These are phyloP conservation scores for Solanum bulbocastanum DNA, from an alignment of 257 asterid species.

Conservation along the genomic window DNA sequence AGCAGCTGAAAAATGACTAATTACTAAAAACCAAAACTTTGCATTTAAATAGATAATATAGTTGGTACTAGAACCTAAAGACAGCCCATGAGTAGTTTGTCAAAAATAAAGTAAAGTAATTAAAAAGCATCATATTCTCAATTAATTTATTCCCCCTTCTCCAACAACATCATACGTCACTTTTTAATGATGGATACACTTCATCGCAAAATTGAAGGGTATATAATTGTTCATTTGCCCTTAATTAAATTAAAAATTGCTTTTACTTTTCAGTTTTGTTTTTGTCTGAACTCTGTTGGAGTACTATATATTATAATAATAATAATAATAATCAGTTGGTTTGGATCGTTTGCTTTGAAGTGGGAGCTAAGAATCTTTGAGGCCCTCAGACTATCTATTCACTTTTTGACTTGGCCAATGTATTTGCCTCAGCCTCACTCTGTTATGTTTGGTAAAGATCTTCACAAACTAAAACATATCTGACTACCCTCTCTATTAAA, in stretches of 20 bases:
- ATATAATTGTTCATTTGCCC: neutral
- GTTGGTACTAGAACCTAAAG: conserved; percentile 1
- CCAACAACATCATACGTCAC: too few relatives aligned
- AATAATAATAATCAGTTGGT: conserved; percentile 5
- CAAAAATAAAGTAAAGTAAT: neutral
- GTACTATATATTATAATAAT: neutral
- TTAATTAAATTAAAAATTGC: neutral
- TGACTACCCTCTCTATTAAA: neutral
- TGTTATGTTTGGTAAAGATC: conserved; percentile 2
- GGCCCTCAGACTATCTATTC: conserved; percentile 17
- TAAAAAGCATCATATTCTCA: conserved; percentile 12
- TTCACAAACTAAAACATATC: neutral
- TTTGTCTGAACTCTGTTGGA: neutral
- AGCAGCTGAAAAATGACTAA: conserved; percentile 3
- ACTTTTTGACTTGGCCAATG: conserved; percentile 29
- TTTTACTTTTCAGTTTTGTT: neutral
- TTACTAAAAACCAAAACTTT: conserved; percentile 16
- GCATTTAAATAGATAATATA: conserved; percentile 12
- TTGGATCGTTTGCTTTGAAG: conserved; percentile 27
- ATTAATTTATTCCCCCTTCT: conserved; percentile 10
- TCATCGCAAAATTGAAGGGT: too few relatives aligned
- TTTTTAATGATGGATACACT: too few relatives aligned
- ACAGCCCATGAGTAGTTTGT: conserved; percentile 1
- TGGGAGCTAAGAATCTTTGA: conserved; percentile 34
- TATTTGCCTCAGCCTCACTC: conserved; percentile 8